Evolutionary conservation across 2,329 filamentous ascomycete genomes (phyloP), one percentile per base, ranked within the genome.

Genomic region (Clarireedia homoeocarpa): DNA sequence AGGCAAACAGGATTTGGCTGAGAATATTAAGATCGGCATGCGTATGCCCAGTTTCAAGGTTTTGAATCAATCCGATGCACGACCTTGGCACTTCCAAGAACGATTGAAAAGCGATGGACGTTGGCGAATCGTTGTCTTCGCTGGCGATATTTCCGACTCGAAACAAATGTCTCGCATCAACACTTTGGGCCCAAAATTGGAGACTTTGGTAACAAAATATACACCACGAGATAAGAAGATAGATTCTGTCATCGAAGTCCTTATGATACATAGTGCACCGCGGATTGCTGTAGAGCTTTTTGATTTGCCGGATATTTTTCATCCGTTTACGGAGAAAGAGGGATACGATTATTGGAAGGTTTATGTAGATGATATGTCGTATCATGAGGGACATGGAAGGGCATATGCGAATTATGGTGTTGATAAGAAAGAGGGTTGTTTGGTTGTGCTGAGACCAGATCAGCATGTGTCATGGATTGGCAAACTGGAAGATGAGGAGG

Each of bases 371-470:
- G 77, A 77, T 44, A 65, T 72, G 44, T 75, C 73, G 39, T 79
- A 82, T 65, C 75, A 82, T 59, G 76, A 82, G 63, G 77, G 77
- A 0, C 69, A 76, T 53, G 77, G 77, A 0, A 62, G 73, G 7
- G 73, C 75, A 0, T 82, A 87, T 63, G 71, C 77, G 55, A 75
- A 74, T 3, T 85, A 83, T 56, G 85, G 83, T 0, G 73, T 89
- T 1, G 74, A 82, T 60, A 66, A 61, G 17, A 71, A 77, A 53
- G 69, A 70, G 20, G 85, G 85, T 0, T 82, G 80, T 59, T 70
- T 83, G 4, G 77, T 86, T 0, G 71, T 84, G 1, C 72, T 84
- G 2, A 70, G 86, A 49, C 86, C 86, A 2, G 86, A 89, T 71
- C 83, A 86, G 65, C 84, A 89, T 68, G 78, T 88, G 34, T 76